phyloP scores from a whole-genome alignment of 2,329 filamentous ascomycete species.

The Tolypocladium nubicola region DNA sequence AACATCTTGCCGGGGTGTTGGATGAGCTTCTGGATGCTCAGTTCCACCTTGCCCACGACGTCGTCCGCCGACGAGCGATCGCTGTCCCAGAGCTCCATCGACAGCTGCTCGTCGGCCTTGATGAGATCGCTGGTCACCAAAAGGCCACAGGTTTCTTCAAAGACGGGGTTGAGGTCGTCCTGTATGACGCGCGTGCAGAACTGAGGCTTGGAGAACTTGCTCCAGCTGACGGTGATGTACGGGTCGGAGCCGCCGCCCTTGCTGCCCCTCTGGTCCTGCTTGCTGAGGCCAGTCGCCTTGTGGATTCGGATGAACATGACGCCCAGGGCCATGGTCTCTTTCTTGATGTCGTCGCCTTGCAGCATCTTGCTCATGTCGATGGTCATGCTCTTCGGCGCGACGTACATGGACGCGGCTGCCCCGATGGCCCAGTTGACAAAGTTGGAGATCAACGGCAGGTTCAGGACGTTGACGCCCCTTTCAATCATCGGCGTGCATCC shows the following conservation, averaged over 20 bases:
- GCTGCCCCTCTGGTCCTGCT: constrained; percentile 76
- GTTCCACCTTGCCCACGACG: constrained; percentile 86
- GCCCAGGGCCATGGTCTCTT: constrained; percentile 77
- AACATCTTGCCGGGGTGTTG: constrained; percentile 89
- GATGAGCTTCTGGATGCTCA: constrained; percentile 91
- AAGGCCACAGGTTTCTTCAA: constrained; percentile 78
- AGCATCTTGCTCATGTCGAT: constrained; percentile 85
- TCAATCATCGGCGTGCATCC: constrained; percentile 91
- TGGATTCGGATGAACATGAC: constrained; percentile 91
- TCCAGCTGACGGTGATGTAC: constrained; percentile 90
- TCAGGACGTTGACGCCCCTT: constrained; percentile 80
- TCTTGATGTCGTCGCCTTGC: constrained; percentile 82
- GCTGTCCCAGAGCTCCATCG: constrained; percentile 92
- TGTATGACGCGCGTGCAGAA: constrained; percentile 95
- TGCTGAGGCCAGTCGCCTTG: constrained; percentile 76
- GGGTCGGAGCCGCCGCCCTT: constrained; percentile 84
- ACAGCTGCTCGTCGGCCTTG: constrained; percentile 86
- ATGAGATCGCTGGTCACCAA: constrained; percentile 83
- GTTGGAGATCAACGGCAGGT: constrained; percentile 85
- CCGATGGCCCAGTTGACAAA: constrained; percentile 95
- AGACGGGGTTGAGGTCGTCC: constrained; percentile 86
- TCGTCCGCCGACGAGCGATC: constrained; percentile 89
- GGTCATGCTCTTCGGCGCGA: constrained; percentile 89
- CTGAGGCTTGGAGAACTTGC: constrained; percentile 95
- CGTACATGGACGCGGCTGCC: constrained; percentile 79